Percentiles rank a stretch among this genome's conserved stretches.
Conservation (phyloP, 768 basidiomycete genomes). For the Suillus bovinus region DNA sequence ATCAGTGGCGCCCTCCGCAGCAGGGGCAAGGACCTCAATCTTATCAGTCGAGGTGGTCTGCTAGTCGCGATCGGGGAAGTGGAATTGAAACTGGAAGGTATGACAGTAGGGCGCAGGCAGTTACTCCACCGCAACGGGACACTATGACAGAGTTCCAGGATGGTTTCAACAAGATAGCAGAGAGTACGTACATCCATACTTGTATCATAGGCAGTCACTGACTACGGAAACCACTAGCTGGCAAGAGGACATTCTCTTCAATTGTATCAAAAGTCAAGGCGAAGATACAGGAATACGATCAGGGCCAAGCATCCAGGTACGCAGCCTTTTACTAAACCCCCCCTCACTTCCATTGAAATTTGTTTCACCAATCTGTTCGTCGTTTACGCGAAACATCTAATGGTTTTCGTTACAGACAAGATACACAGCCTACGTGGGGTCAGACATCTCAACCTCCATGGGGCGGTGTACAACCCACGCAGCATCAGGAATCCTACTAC, state of each 20-base stretch:
- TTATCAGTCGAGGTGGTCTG: slow-evolving; percentile 20
- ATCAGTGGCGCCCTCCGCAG: slow-evolving; percentile 20
- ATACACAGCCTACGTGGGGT: slow-evolving; percentile 1
- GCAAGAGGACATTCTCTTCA: slow-evolving; percentile 75
- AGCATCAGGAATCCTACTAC: slow-evolving; percentile 33
- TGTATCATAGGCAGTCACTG: not conserved
- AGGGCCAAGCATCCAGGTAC: slow-evolving; percentile 30
- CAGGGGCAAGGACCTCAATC: slow-evolving; percentile 21
- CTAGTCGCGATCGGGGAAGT: slow-evolving; percentile 9
- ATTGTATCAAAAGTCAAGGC: slow-evolving; percentile 78
- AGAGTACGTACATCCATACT: slow-evolving; percentile 50
- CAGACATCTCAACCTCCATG: slow-evolving; percentile 15
- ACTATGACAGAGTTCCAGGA: slow-evolving; percentile 71
- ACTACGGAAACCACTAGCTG: slow-evolving; percentile 41
- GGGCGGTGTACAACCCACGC: slow-evolving; percentile 14
- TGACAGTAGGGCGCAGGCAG: slow-evolving; percentile 11
- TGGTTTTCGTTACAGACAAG: slow-evolving; percentile 1
- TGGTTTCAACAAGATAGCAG: slow-evolving; percentile 74
- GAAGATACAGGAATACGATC: slow-evolving; percentile 82
- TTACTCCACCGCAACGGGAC: slow-evolving; percentile 40
- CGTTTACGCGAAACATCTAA: not conserved
- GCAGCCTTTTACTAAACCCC: not conserved
- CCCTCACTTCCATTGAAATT: not conserved
- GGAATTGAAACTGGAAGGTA: slow-evolving; percentile 14
- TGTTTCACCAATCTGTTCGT: not conserved